These are phyloP conservation scores for Lentithecium fluviatile DNA, from an alignment of 495 filamentous ascomycete species.

Conservation along the genomic window DNA sequence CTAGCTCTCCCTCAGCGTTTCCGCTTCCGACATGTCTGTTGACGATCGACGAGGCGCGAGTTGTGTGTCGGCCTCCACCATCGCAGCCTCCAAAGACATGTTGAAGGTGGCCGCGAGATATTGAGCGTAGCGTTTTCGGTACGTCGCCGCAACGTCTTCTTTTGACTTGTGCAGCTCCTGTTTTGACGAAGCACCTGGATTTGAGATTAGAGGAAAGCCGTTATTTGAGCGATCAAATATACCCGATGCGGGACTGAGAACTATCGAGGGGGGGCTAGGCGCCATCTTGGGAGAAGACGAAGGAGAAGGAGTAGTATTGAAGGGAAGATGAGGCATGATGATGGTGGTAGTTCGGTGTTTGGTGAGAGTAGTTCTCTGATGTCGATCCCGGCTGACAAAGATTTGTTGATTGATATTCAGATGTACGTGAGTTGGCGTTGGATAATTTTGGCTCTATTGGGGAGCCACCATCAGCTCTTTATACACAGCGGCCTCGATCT, in stretches of 20 bases:
- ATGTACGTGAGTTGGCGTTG: not conserved
- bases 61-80: slow-evolving; percentile 30
- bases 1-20: slow-evolving; percentile 25
- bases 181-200: slow-evolving; percentile 24
- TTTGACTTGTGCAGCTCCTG: slow-evolving; percentile 25
- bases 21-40: slow-evolving; percentile 29
- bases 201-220: slow-evolving; percentile 24
- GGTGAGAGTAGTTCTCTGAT: slow-evolving; percentile 8
- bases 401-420: not conserved
- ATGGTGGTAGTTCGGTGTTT: not conserved
- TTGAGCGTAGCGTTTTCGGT: slow-evolving; percentile 34
- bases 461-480: slow-evolving; percentile 13
- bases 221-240: slow-evolving; percentile 27
- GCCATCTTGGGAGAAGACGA: slow-evolving; percentile 19
- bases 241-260: slow-evolving; percentile 34
- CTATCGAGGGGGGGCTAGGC: slow-evolving; percentile 33
- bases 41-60: slow-evolving; percentile 30
- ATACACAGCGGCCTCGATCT: slow-evolving; percentile 1
- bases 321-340: slow-evolving; percentile 35
- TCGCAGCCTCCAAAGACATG: slow-evolving; percentile 32
- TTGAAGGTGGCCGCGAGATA: slow-evolving; percentile 37
- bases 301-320: slow-evolving; percentile 27
- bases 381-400: slow-evolving; percentile 3
- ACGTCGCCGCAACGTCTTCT: slow-evolving; percentile 25
- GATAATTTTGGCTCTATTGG: not conserved